Base-by-base conservation (phyloP, 2,329 filamentous ascomycete genomes). In the Neofusicoccum laricinum region DNA sequence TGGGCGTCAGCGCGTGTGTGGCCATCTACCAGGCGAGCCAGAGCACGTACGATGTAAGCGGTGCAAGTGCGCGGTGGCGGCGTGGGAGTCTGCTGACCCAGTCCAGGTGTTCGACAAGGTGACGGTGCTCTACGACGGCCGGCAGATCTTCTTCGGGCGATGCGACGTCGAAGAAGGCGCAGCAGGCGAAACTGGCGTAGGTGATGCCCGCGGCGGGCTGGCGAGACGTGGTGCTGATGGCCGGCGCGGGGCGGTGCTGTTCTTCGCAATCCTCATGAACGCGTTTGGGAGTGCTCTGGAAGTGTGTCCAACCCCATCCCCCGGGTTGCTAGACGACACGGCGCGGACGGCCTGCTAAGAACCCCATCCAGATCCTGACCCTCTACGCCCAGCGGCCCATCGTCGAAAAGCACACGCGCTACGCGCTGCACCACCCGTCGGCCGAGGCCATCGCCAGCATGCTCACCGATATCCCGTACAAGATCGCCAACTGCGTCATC, bases 361-460 rank as follows among this genome's bases (percentile, higher is more conserved):
- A 17, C 7, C 6, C 3, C n/a, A 43, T 41, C 5, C 50, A 64
- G 62, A 65, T 65, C 12, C 43, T 62, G 11, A 63, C 48, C 3
- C 64, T 97, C 4, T 97, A 95, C 73, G 86, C 91, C 2, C 93
- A 97, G 84, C 89, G 93, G 41, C 90, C 91, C 1, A 96, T 97
- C 70, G 92, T 97, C 66, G 92, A 97, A 74, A 97, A 97, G 75
- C 93, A 97, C 70, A 80, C 84, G 64, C 87, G 90, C 65, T 97
- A 96, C 74, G 92, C 93, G 17, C 83, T 97, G 17, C 96, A 97
- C 71, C 93, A 96, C 71, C 92, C 93, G 0, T 93, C 90, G 10
- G 90, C 92, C 15, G 93, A 97, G 82, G 91, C 92, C n/a, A 84
- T 92, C 65, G 87, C 91, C 0, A 95, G 91, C 10, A 95, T 96